Conservation (phyloP, 768 basidiomycete species). For the Gymnopilus dilepis region DNA sequence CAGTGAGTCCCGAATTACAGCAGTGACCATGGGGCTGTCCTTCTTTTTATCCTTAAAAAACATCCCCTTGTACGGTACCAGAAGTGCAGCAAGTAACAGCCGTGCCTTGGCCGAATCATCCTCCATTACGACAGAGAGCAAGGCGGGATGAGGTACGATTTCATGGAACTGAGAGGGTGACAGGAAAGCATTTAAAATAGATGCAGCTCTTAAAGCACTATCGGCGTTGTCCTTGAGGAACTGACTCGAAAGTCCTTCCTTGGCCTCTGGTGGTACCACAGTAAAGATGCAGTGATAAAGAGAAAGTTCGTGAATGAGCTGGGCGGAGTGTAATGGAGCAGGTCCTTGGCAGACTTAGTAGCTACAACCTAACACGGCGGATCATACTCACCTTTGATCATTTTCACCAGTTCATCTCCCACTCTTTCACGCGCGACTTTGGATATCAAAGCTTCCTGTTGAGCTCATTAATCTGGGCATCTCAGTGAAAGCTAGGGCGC, state of each 20-base stretch:
- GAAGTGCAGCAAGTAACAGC: slow-evolving; percentile 77
- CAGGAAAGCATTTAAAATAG: slow-evolving; percentile 61
- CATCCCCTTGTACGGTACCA: slow-evolving; percentile 72
- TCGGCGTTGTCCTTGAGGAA: slow-evolving; percentile 38
- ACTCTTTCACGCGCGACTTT: slow-evolving; percentile 90
- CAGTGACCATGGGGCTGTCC: slow-evolving; percentile 59
- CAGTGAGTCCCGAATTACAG: slow-evolving; percentile 80
- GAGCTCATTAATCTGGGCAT: neutral
- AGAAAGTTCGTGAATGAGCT: slow-evolving; percentile 73
- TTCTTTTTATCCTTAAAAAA: slow-evolving; percentile 70
- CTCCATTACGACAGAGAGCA: slow-evolving; percentile 43
- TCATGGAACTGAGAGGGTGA: slow-evolving; percentile 35
- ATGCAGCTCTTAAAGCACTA: slow-evolving; percentile 57
- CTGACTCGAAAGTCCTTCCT: slow-evolving; percentile 48
- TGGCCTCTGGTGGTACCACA: slow-evolving; percentile 51
- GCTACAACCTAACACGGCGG: neutral
- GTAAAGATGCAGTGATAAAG: slow-evolving; percentile 73
- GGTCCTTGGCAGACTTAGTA: slow-evolving; percentile 54
- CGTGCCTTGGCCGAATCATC: slow-evolving; percentile 54
- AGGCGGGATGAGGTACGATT: slow-evolving; percentile 51
- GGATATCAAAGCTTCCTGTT: slow-evolving; percentile 9
- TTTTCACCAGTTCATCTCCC: slow-evolving; percentile 92
- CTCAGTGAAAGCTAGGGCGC: neutral
- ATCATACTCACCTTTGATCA: slow-evolving; percentile 73
- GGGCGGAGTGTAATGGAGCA: slow-evolving; percentile 75